Evolutionary conservation across 805 yeast genomes (phyloP).

Genomic region (Starmerella potacharoeniae): DNA sequence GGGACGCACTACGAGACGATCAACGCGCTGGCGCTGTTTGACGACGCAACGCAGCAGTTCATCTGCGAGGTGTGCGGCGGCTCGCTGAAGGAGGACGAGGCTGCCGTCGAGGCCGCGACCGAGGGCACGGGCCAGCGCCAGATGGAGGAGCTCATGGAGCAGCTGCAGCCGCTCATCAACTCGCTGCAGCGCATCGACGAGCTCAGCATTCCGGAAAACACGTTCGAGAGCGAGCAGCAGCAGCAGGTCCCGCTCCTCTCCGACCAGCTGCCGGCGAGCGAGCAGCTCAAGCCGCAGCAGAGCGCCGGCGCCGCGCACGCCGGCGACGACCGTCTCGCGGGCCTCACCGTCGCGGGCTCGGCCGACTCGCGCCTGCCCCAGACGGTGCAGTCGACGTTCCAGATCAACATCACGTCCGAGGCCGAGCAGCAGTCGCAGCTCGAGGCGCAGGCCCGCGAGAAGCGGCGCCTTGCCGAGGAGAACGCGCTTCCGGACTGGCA

Average conservation of each 20-base stretch:
- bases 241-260: constrained; percentile 53
- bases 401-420: constrained; percentile 77
- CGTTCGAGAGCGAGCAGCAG: constrained; percentile 74
- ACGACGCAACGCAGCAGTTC: constrained; percentile 71
- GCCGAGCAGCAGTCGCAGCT: constrained; percentile 65
- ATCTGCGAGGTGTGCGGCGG: constrained; percentile 76
- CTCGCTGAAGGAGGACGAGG: constrained; percentile 58
- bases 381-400: constrained; percentile 61
- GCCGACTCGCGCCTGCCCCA: constrained; percentile 26
- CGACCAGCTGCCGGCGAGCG: constrained; percentile 10
- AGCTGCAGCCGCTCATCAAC: constrained; percentile 76
- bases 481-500: constrained; percentile 98
- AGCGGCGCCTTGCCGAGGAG: constrained; percentile 64
- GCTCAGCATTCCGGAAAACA: constrained; percentile 69
- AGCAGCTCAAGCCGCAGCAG: constrained; percentile 16
- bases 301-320: constrained; percentile 3
- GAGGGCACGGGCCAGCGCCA: constrained; percentile 57
- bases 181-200: constrained; percentile 76
- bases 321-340: constrained; percentile 8
- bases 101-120: background rate
- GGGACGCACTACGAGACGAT: constrained; percentile 67
- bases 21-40: constrained; percentile 73
- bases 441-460: constrained; percentile 57
- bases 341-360: constrained; percentile 21
- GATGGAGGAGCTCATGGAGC: constrained; percentile 74